Percentiles rank a stretch among this genome's conserved stretches.
phyloP scores from a whole-genome alignment of 306 rosid species.

The Pyrus communis region DNA sequence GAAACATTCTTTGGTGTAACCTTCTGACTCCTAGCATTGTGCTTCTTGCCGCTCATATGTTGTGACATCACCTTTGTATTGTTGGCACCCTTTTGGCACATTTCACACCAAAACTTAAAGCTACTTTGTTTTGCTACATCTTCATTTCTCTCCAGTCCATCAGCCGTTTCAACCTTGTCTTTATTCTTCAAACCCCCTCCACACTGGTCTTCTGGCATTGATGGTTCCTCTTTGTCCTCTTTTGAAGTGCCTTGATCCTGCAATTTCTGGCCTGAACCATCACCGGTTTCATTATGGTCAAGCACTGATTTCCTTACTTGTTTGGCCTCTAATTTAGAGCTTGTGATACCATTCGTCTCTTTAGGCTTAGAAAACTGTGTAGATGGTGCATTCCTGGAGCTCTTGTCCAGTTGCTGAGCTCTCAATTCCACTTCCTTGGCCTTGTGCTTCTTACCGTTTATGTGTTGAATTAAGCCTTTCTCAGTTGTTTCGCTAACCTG shows the following conservation, averaged over 20 bases:
- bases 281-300: constrained; percentile 2
- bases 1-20: not conserved
- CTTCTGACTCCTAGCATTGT: constrained; percentile 6
- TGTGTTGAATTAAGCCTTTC: constrained; percentile 31
- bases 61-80: constrained; percentile 15
- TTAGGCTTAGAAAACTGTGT: constrained; percentile 1
- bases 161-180: not conserved
- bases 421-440: constrained; percentile 30
- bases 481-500: constrained; percentile 24
- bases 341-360: not conserved
- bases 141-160: not conserved
- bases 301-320: not conserved
- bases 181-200: not conserved
- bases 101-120: constrained; percentile 36
- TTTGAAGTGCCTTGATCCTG: not conserved
- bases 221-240: constrained; percentile 2
- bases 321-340: constrained; percentile 9
- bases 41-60: constrained; percentile 42
- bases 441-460: constrained; percentile 61
- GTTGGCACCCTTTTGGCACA: constrained; percentile 25
- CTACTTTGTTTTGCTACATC: not conserved
- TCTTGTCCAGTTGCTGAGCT: constrained; percentile 6
- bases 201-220: constrained; percentile 7
- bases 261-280: constrained; percentile 2
- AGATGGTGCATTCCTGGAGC: not conserved